A percentile compares a stretch with the other conserved stretches of the same genome.
These are phyloP conservation scores for Arachnomyces sp. DNA, from an alignment of 2,329 filamentous ascomycete genomes.

Conservation along the genomic window DNA sequence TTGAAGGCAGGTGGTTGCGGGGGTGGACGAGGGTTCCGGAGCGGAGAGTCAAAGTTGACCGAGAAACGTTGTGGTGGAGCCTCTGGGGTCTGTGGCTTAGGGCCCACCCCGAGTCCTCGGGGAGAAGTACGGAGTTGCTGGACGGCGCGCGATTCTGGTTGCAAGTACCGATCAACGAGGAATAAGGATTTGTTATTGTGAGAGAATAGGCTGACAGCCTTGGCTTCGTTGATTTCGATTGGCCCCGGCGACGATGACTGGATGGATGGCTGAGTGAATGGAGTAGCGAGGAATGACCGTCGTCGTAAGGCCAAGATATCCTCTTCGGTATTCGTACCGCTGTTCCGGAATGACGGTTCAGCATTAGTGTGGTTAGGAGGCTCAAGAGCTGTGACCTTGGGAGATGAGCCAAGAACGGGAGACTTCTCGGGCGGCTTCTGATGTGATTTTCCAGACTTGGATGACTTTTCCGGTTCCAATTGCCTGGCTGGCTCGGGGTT, in stretches of 20 bases:
- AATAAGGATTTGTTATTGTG: slow-evolving; percentile 58
- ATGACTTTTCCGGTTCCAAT: too few species aligned
- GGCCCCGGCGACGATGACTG: slow-evolving; percentile 43
- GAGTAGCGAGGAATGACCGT: background rate
- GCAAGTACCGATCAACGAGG: slow-evolving; percentile 50
- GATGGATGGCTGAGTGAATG: slow-evolving; percentile 42
- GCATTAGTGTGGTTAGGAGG: too few species aligned
- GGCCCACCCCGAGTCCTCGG: slow-evolving; percentile 6
- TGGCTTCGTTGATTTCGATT: slow-evolving; percentile 55
- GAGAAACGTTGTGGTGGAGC: slow-evolving; percentile 10
- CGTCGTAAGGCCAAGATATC: background rate
- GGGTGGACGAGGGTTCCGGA: slow-evolving; percentile 52
- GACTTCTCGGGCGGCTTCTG: too few species aligned
- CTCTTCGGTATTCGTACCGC: background rate
- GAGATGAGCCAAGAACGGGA: too few species aligned
- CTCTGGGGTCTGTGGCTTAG: slow-evolving; percentile 22
- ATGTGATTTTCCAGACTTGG: too few species aligned
- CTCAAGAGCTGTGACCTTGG: too few species aligned
- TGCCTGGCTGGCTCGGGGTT: background rate
- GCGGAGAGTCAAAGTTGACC: slow-evolving; percentile 45
- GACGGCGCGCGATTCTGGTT: slow-evolving; percentile 23
- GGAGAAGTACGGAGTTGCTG: slow-evolving; percentile 19
- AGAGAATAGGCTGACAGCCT: slow-evolving; percentile 52
- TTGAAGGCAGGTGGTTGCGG: slow-evolving; percentile 51
- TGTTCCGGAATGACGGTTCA: too few species aligned